Base-by-base conservation (phyloP, 306 rosid species). In the Dalbergia cultrata region DNA sequence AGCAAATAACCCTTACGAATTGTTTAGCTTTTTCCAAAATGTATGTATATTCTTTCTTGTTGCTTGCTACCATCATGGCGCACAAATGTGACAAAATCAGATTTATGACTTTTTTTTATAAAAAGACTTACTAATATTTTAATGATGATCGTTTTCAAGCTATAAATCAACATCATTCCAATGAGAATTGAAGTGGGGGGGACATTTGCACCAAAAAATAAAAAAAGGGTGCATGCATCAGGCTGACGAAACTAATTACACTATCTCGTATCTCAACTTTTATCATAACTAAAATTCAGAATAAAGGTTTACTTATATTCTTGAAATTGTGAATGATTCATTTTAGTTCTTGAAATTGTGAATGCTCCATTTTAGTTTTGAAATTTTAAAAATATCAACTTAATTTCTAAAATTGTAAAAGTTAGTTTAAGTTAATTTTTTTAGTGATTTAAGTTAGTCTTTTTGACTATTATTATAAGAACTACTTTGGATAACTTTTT, bases 201-300 rank as follows among this genome's bases (percentile, higher is more conserved):
- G 50, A 10, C 13, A 44, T 13, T 44, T 44, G 3, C 13, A 44
- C 50, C 50, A 9, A 44, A 41, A 67, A 7, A 34, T 10, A 34
- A 74, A 21, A 16, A 72, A 66, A 13, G 9, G 26, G 37, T 77
- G 54, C 57, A 58, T 80, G 59, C 83, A 68, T 84, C 87, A 87
- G 12, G 80, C 66, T 79, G 80, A 88, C 87, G 82, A 52, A 80
- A 78, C 18, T 39, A 22, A 13, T 74, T 70, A 43, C 85, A 14
- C 67, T 62, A 73, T 62, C 75, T 41, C 16, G 63, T 37, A 61
- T 35, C 59, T 33, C 61, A 59, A 49, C 4, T 50, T 13, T 22
- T 37, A 69, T 50, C 0, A 45, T 7, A 72, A 58, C 6, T 4
- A 34, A 22, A 7, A 44, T 67, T 8, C 17, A 22, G 31, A 26